Evolutionary conservation across 352 stramenopile genomes (phyloP), one percentile per base, ranked within the genome.

Genomic region (Pythium aquatile): DNA sequence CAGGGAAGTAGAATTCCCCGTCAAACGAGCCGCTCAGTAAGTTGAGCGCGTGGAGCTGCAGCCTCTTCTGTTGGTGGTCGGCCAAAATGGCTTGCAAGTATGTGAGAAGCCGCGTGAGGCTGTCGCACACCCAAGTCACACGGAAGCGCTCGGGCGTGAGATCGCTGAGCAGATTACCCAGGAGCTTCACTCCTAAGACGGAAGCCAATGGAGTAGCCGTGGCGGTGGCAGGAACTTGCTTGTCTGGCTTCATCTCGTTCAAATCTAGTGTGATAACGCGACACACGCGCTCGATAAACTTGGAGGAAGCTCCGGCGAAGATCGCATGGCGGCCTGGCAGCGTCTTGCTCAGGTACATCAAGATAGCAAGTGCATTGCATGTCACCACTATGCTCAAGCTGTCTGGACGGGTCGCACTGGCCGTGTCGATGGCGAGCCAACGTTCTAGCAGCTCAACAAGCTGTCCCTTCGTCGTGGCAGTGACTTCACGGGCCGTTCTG

Each of bases 91-190:
- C 42, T 20, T 77, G 70, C 8, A 90, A 51, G 9, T 83, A 53
- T 1, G 56, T 13, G 1, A 62, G 40, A 2, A 90, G 52, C 9
- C 61, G 24, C 2, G 73, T 14, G n/a, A 90, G 52, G 30, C 59
- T 58, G 11, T 73, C 61, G 26, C 56, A 74, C 5, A 66, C 49
- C 76, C 77, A 88, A 2, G 42, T 4, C 3, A 73, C 37, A 35
- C 33, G 60, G 9, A 69, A 67, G 5, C 66, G 73, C 14, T 76
- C 60, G 1, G 61, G 60, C 1, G 60, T 66, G 3, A 26, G 55
- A 60, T 79, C 73, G 14, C 46, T 73, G 32, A 88, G 59, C 5
- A 87, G 26, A 59, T 87, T 80, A 0, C 77, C 79, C 4, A 88
- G 51, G 2, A 88, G 56, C 51, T 85, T 88, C 9, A 86, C 55